These are phyloP conservation scores for Hypoxylon sp. DNA, from an alignment of 2,329 filamentous ascomycete genomes.

Conservation along the genomic window DNA sequence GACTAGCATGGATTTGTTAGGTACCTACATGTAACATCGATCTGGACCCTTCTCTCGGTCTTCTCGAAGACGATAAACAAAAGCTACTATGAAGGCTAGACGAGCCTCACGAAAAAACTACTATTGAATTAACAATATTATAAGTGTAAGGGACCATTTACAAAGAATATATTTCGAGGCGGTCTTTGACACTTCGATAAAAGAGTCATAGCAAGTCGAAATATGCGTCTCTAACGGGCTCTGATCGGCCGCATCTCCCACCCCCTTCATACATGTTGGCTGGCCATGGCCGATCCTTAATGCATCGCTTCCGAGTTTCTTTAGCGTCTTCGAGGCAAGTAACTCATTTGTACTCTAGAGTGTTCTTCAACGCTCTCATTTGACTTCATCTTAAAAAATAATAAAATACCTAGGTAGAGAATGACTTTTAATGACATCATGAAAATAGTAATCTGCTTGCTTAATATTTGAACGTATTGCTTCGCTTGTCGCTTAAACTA, in stretches of 20 bases:
- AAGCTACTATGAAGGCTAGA: too few relatives aligned
- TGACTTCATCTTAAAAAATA: slow-evolving; percentile 6
- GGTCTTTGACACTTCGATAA: not conserved
- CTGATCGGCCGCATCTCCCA: slow-evolving; percentile 31
- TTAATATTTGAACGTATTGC: not conserved
- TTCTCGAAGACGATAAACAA: too few relatives aligned
- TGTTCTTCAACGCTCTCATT: slow-evolving; percentile 14
- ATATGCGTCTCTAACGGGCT: slow-evolving; percentile 21
- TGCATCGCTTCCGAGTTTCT: slow-evolving; percentile 31
- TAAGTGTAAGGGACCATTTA: not conserved
- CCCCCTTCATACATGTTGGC: slow-evolving; percentile 25
- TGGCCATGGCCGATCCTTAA: slow-evolving; percentile 38
- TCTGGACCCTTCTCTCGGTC: slow-evolving; percentile 30
- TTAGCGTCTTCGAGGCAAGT: slow-evolving; percentile 10
- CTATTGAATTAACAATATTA: slow-evolving; percentile 3
- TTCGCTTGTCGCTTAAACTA: not conserved
- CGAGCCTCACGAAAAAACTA: slow-evolving; percentile 12
- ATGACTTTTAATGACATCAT: not conserved
- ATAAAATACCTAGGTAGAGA: not conserved
- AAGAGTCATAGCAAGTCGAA: slow-evolving; percentile 13
- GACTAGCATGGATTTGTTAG: slow-evolving; percentile 22
- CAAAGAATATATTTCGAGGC: not conserved
- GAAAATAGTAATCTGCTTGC: slow-evolving; percentile 1
- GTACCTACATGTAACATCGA: slow-evolving; percentile 33
- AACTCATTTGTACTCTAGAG: not conserved